Conservation (phyloP, 768 basidiomycete genomes). For the Tylopilus plumbeoviolaceoides region DNA sequence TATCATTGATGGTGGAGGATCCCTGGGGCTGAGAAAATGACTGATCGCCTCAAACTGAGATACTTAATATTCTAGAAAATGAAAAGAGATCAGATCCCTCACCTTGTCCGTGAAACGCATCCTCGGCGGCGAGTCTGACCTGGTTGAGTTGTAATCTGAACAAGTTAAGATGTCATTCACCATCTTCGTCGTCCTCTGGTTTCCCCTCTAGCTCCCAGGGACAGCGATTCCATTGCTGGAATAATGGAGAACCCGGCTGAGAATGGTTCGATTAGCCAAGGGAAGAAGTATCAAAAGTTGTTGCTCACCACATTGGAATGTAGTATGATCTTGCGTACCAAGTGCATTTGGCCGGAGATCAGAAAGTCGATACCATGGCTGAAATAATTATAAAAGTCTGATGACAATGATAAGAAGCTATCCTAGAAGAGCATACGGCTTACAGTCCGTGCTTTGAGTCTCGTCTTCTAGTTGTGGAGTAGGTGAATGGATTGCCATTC, state of each 20-base stretch:
- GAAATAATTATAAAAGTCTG: constrained; percentile 93
- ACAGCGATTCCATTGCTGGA: constrained; percentile 89
- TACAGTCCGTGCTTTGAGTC: constrained; percentile 50
- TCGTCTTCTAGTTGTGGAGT: constrained; percentile 38
- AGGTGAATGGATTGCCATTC: constrained; percentile 79
- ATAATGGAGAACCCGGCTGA: constrained; percentile 83
- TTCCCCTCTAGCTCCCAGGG: constrained; percentile 82
- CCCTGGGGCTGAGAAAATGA: constrained; percentile 72
- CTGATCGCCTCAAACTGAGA: constrained; percentile 73
- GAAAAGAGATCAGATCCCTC: constrained; percentile 9
- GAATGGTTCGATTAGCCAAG: background rate
- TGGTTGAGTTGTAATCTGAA: background rate
- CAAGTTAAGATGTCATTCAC: constrained; percentile 33
- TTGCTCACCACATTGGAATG: constrained; percentile 80
- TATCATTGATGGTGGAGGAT: constrained; percentile 74
- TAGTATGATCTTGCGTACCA: constrained; percentile 79
- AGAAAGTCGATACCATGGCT: constrained; percentile 88
- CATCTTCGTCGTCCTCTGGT: constrained; percentile 82
- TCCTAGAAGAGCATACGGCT: constrained; percentile 12
- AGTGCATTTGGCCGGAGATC: constrained; percentile 64
- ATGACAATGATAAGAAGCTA: constrained; percentile 6
- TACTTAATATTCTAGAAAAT: background rate
- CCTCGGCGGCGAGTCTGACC: constrained; percentile 65
- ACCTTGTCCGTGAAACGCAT: constrained; percentile 73
- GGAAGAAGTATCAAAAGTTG: background rate